Base-by-base conservation (phyloP, 768 basidiomycete genomes). In the Tricholoma bakamatsutake region DNA sequence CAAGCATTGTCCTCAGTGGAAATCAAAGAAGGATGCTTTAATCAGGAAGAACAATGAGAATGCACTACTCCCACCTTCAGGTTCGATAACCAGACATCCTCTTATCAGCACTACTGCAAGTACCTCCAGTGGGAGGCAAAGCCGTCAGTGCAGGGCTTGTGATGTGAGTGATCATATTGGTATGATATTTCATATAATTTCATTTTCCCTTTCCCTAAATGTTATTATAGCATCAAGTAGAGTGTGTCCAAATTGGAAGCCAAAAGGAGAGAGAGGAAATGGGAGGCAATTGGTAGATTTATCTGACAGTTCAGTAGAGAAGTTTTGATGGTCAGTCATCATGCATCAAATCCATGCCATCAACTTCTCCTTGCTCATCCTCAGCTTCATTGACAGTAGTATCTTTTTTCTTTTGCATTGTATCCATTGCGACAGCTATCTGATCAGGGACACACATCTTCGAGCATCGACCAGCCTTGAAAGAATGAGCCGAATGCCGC, bases 381-480 rank as follows among this genome's bases (percentile, higher is more conserved):
- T 33, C 34, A 6, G 17, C 53, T 13, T 50, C 48, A 9, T 46
- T 55, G 40, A 21, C 33, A 17, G 49, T 34, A 37, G 18, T 49
- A 17, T 18, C 13, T 40, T 33, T 42, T 35, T 28, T 45, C 24
- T 15, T 51, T 50, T 30, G 17, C 45, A 56, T 18, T 11, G 46
- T 40, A 30, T 46, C 37, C 50, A 61, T 57, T 13, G 52, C 57
- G 1, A 33, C 35, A 7, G 11, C 43, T 15, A 58, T 50, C 27
- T 52, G 63, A 52, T 64, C 53, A 5, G 49, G 56, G n/a, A 64
- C 43, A 6, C 9, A 30, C 11, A 18, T n/a, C 12, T 52, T 13
- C 17, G 55, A 47, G 17, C 13, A 17, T 10, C 42, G 39, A 31
- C 48, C 48, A 2, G 28, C 17, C 17, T n/a, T 34, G 15, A 49